Base-by-base conservation (phyloP, 495 filamentous ascomycete species). In the Clohesyomyces aquaticus region DNA sequence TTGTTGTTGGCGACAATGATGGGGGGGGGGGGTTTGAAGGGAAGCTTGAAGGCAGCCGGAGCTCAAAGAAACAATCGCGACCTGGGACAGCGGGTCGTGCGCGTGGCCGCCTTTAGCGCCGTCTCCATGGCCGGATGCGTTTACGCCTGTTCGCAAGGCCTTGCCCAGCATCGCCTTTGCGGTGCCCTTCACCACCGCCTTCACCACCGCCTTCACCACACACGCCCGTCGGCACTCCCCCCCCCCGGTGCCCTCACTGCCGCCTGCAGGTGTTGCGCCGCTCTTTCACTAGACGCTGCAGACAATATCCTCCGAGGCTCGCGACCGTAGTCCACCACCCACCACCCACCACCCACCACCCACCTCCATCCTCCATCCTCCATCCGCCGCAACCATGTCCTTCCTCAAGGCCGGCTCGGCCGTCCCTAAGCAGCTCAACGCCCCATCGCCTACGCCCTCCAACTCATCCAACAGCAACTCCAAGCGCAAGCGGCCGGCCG, bases 401-500 rank as follows among this genome's bases (percentile, higher is more conserved):
- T 73, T 65, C 54, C 69, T 76, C 67, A 65, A 68, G 57, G 58
- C 71, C 46, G 66, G 66, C 38, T 43, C 71, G n/a, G 61, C 60
- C 47, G 21, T 14, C 6, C 14, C 64, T 9, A 63, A 61, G 16
- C n/a, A n/a, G n/a, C 51, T 53, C 38, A 56, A 42, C 25, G 67
- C 55, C 35, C 68, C 62, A 55, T 73, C 58, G 32, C 74, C 65
- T 45, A 72, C 60, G 26, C 70, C 66, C 28, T 65, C 66, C 1
- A 60, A 53, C 49, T 59, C 59, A n/a, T 72, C 66, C 26, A 45
- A 47, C 45, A 23, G 53, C 28, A 78, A 77, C 43, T 76, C 72
- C 50, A 87, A 84, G 71, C 82, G 82, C 61, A 88, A 88, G 75
- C 79, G 84, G 3, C 71, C 66, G 41, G 81, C 81, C 41, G 78